A percentile compares a stretch with the other conserved stretches of the same genome.
Conservation (phyloP, 2,329 filamentous ascomycete genomes). For the Laburnicola sp. region DNA sequence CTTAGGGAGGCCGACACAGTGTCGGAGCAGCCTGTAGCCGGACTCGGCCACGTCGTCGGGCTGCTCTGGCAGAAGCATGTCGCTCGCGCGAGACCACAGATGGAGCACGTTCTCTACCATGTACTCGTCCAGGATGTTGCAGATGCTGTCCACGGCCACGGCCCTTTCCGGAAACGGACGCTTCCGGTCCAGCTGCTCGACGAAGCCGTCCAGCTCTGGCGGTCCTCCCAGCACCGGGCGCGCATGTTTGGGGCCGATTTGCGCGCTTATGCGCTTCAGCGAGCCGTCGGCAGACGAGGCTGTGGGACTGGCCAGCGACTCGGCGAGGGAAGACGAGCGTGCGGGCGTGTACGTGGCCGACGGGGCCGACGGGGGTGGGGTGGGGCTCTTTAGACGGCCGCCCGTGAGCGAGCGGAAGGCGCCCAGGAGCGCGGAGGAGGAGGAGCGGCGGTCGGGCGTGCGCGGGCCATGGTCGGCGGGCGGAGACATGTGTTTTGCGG, state of each 20-base stretch:
- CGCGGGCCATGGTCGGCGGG: slow-evolving; percentile 39
- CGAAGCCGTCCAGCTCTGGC: slow-evolving; percentile 38
- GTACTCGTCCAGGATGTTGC: slow-evolving; percentile 40
- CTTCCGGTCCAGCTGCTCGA: slow-evolving; percentile 35
- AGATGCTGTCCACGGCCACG: slow-evolving; percentile 38
- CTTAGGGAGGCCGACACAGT: slow-evolving; percentile 39
- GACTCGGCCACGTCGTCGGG: slow-evolving; percentile 37
- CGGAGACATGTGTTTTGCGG: slow-evolving; percentile 43
- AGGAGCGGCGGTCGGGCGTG: slow-evolving; percentile 45
- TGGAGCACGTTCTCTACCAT: slow-evolving; percentile 42
- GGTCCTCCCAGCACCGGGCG: slow-evolving; percentile 41
- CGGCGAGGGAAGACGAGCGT: slow-evolving; percentile 34
- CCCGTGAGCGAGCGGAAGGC: slow-evolving; percentile 45
- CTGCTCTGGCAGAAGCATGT: slow-evolving; percentile 42
- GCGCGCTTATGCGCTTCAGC: slow-evolving; percentile 32
- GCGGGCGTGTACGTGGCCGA: slow-evolving; percentile 36
- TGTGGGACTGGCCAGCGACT: slow-evolving; percentile 24
- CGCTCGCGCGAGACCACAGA: slow-evolving; percentile 44
- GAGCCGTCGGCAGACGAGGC: slow-evolving; percentile 30
- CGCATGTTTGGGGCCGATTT: slow-evolving; percentile 20
- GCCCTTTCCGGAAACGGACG: slow-evolving; percentile 34
- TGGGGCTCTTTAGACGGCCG: slow-evolving; percentile 40
- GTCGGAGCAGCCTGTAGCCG: slow-evolving; percentile 41
- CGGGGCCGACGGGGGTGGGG: slow-evolving; percentile 36
- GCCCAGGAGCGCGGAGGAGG: slow-evolving; percentile 43